Evolutionary conservation across 164 flowering plant species (phyloP).

Genomic region (Stephania cephalantha): DNA sequence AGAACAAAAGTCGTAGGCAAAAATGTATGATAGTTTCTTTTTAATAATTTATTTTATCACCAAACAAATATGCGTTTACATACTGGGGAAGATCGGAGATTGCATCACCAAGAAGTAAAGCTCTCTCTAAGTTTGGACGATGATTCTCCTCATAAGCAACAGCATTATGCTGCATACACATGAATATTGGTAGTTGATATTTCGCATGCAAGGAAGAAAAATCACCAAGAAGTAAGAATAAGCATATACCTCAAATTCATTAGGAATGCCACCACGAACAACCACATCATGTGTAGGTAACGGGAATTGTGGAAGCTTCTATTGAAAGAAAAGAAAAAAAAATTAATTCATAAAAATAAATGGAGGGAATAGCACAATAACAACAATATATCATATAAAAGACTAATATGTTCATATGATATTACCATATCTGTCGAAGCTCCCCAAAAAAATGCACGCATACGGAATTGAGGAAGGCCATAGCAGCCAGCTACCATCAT

Average conservation of each 20-base stretch:
- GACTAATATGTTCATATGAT: neutral
- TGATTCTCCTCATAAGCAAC: constrained; percentile 44
- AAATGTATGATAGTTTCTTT: neutral
- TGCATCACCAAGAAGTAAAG: constrained; percentile 52
- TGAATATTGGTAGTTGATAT: no score
- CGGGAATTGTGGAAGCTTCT: constrained; percentile 73
- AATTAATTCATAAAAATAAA: neutral
- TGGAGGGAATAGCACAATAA: neutral
- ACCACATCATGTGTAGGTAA: constrained; percentile 76
- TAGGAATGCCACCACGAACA: constrained; percentile 42
- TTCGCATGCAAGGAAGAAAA: neutral
- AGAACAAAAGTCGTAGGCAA: neutral
- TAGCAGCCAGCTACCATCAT: constrained; percentile 82
- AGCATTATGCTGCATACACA: constrained; percentile 27
- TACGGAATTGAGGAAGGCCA: constrained; percentile 80
- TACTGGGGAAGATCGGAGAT: constrained; percentile 84
- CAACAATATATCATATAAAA: neutral
- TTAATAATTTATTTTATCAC: neutral
- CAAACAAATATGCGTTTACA: neutral
- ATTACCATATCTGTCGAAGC: constrained; percentile 34
- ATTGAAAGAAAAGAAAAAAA: constrained; percentile 9
- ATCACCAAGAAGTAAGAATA: neutral
- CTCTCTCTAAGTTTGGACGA: constrained; percentile 21
- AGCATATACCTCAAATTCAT: constrained; percentile 60
- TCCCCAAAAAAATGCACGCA: constrained; percentile 88